phyloP scores from a whole-genome alignment of 305 asterid species.

The Nicotiana rustica region DNA sequence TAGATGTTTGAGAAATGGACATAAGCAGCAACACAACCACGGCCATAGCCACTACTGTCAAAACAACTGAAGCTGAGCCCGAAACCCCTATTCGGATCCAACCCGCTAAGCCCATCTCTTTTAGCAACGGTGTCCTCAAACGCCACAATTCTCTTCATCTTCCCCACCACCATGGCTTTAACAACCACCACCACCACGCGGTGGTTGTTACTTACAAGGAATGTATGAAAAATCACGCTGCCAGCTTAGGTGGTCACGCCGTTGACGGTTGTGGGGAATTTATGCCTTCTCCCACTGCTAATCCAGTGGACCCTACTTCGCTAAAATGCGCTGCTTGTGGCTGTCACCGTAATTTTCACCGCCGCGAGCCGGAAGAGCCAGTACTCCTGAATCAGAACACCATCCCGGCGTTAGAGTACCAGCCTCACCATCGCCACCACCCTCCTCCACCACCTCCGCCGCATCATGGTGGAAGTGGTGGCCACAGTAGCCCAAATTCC shows the following conservation, averaged over 20 bases:
- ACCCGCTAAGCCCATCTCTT: constrained; percentile 15
- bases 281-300: constrained; percentile 74
- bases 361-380: constrained; percentile 88
- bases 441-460: constrained; percentile 68
- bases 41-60: not conserved
- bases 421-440: constrained; percentile 93
- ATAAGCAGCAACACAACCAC: constrained; percentile 5
- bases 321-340: constrained; percentile 96
- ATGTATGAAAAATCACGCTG: constrained; percentile 95
- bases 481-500: constrained; percentile 67
- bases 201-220: constrained; percentile 78
- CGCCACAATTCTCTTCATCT: constrained; percentile 46
- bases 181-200: constrained; percentile 48
- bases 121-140: constrained; percentile 59
- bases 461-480: constrained; percentile 36
- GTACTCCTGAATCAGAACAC: constrained; percentile 46
- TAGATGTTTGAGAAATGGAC: constrained; percentile 47
- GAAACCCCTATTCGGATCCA: constrained; percentile 39
- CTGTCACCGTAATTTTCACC: constrained; percentile 98
- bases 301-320: constrained; percentile 77
- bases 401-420: constrained; percentile 69
- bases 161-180: constrained; percentile 36
- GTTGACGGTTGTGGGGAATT: constrained; percentile 97
- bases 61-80: constrained; percentile 41
- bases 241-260: constrained; percentile 89